Evolutionary conservation across 2,329 filamentous ascomycete genomes (phyloP), one percentile per base, ranked within the genome.

Genomic region (Phialemoniopsis sp.): DNA sequence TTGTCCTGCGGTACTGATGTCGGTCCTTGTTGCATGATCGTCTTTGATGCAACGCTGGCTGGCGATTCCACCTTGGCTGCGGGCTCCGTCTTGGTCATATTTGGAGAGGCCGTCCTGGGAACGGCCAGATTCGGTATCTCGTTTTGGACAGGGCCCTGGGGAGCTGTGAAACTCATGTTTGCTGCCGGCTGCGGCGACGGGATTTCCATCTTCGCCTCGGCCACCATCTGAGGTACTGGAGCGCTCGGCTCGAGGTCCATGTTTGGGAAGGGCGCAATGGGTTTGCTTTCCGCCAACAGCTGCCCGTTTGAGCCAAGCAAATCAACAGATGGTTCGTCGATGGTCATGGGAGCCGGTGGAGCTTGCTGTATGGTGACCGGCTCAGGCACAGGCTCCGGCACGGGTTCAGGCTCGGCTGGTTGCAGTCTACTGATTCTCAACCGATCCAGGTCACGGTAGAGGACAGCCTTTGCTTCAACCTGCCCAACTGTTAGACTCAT

Each of bases 241-340:
- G 21, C 21, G 15, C 29, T 29, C 15, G 48, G 43, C 64, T 64
- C 69, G 57, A 75, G 65, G 19, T 72, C 73, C 72, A 78, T 78
- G 46, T 78, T 72, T 3, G 76, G 71, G 45, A 79, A 71, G 0
- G 76, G 69, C 13, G 76, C 76, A 37, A 74, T 63, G 13, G 70
- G 63, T 48, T 66, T 69, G 28, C 50, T 55, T 38, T 64, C 63
- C 26, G 62, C 53, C 34, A 57, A 59, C 37, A 55, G 50, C 13
- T 56, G 51, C 39, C 63, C 63, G 18, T 56, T 50, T 26, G 21
- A 10, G 21, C 21, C 21, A 26, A 10, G 10, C 21, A 26, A 10
- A 26, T 26, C 21, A 26, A 26, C 6, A 10, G 21, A 10, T 10
- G 21, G 21, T 10, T 10, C 21, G 39, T 64, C 62, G 57, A 60